Evolutionary conservation across 305 asterid genomes (phyloP).

Genomic region (Fraxinus xanthoxyloides): DNA sequence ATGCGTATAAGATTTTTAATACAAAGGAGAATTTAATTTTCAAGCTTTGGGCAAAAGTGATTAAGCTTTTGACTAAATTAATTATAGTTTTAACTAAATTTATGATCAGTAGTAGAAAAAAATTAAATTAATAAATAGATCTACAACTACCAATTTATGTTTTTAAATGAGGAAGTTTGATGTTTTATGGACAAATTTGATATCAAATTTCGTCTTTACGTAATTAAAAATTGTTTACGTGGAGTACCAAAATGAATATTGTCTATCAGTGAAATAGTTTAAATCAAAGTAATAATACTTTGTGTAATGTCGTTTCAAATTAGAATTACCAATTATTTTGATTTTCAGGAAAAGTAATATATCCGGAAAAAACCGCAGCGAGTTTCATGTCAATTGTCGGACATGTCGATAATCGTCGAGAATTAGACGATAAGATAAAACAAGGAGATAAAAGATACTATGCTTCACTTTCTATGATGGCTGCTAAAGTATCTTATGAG

Average conservation of each 20-base stretch:
- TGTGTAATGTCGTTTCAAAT: background rate
- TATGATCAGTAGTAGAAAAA: background rate
- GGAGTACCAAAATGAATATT: too few species aligned
- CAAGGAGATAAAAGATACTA: slow-evolving; percentile 34
- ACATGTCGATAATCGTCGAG: slow-evolving; percentile 33
- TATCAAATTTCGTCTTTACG: too few species aligned
- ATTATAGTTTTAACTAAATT: too few species aligned
- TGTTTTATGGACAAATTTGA: background rate
- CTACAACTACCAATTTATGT: background rate
- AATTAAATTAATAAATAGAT: background rate
- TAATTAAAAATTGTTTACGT: background rate
- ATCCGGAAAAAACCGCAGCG: slow-evolving; percentile 30
- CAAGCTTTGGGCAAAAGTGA: too few species aligned
- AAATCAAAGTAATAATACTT: background rate
- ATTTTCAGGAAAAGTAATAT: slow-evolving; percentile 33
- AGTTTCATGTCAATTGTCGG: slow-evolving; percentile 33
- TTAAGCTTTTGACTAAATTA: too few species aligned
- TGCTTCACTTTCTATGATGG: slow-evolving; percentile 40
- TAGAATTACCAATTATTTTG: background rate
- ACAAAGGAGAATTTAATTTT: background rate
- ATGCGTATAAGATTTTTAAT: too few species aligned
- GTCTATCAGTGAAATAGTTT: background rate
- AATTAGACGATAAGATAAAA: slow-evolving; percentile 23
- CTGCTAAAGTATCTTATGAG: slow-evolving; percentile 52
- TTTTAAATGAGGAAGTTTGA: background rate